These are phyloP conservation scores for Phytophthora colocasiae DNA, from an alignment of 352 stramenopile species.

Conservation along the genomic window DNA sequence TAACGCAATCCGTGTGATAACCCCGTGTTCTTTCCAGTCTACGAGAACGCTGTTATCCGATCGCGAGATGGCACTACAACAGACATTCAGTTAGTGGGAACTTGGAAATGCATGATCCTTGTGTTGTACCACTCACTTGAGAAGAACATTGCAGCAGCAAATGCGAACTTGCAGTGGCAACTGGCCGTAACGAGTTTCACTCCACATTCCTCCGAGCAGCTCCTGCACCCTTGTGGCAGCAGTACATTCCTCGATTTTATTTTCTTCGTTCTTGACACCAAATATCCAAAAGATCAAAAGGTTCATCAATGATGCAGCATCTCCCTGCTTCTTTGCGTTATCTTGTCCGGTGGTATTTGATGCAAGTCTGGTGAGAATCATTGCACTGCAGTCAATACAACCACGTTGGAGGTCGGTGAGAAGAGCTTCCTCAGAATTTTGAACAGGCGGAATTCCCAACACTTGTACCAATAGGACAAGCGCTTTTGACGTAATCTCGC, in stretches of 20 bases:
- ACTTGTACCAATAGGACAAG: conserved; percentile 56
- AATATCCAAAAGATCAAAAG: conserved; percentile 54
- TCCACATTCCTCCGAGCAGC: conserved; percentile 25
- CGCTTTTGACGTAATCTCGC: conserved; percentile 27
- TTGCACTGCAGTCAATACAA: conserved; percentile 71
- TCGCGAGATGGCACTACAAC: conserved; percentile 37
- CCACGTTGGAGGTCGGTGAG: conserved; percentile 73
- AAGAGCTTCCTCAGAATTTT: conserved; percentile 36
- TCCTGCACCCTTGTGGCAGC: conserved; percentile 15
- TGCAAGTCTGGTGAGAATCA: conserved; percentile 47
- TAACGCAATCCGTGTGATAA: conserved; percentile 27
- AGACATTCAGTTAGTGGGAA: too few relatives aligned
- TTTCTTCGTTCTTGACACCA: conserved; percentile 3
- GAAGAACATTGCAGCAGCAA: conserved; percentile 70
- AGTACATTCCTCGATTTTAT: not conserved
- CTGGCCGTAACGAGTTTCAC: conserved; percentile 6
- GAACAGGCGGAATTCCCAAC: conserved; percentile 46
- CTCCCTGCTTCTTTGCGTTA: not conserved
- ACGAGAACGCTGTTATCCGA: conserved; percentile 26
- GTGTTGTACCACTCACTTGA: conserved; percentile 48
- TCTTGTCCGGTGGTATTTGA: conserved; percentile 1
- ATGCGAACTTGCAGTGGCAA: conserved; percentile 58
- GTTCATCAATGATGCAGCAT: conserved; percentile 30
- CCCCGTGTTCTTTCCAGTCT: conserved; percentile 33
- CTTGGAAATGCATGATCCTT: not conserved